Evolutionary conservation across 768 basidiomycete genomes (phyloP), one percentile per base, ranked within the genome.

Genomic region (Gloeophyllum trabeum): DNA sequence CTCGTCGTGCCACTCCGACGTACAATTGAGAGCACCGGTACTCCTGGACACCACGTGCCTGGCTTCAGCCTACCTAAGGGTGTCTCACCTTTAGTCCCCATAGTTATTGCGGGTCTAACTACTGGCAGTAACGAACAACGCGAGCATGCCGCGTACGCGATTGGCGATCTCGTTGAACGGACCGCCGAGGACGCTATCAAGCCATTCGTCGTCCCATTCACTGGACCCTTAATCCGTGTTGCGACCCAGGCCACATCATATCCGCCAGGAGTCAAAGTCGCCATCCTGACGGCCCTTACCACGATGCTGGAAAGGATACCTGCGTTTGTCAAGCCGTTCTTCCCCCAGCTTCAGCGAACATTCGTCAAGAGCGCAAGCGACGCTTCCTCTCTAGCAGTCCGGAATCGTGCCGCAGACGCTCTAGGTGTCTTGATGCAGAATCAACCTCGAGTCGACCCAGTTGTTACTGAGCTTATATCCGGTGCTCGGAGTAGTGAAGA

Each of bases 321-420:
- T 0, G 66, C 71, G 3, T 87, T 94, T 50, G 90, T 98, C 51
- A 89, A 87, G 59, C 94, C 94, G 2, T 98, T 98, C 80, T 97
- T 97, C 74, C 96, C 94, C 2, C 96, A 98, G 53, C 64, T 98
- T 24, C 94, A 97, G 54, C 77, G 93, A 24, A 97, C 92, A 0
- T 97, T 98, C 54, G 85, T 96, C 57, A 98, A 98, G 64, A 86
- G 90, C 35, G 73, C 84, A 2, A 76, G 82, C 43, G 93, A 98
- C 57, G 60, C 81, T 5, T 70, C 81, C 2, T 89, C 86, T 47
- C 64, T 74, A 1, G 75, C 76, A 13, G 89, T 98, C 20, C 78
- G 94, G 40, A 79, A 69, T 45, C 78, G 78, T 41, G 92, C 91
- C 0, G 90, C 81, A 0, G 72, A 81, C 30, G 93, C 88, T 7